Evolutionary conservation across 2,329 filamentous ascomycete species (phyloP).

Genomic region (Aspergillus sp.): DNA sequence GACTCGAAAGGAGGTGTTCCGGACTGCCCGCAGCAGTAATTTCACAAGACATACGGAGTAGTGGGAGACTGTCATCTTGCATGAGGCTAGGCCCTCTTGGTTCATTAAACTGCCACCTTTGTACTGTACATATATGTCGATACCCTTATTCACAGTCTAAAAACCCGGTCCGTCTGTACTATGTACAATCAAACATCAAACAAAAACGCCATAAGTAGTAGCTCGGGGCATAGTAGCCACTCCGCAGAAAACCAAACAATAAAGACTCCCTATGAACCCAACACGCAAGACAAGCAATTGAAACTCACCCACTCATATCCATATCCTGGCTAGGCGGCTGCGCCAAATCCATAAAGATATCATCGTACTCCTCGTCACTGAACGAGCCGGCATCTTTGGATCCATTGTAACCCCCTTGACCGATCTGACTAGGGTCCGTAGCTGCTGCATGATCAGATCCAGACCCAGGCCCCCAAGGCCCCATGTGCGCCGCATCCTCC

Average conservation of each 20-base stretch:
- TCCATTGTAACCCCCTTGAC: not conserved
- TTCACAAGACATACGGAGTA: not conserved
- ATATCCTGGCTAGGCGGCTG: conserved; percentile 38
- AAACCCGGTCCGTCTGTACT: not conserved
- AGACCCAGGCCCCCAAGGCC: conserved; percentile 11
- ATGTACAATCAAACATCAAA: not conserved
- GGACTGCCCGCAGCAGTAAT: conserved; percentile 63
- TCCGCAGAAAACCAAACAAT: not conserved
- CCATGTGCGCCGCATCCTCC: conserved; percentile 34
- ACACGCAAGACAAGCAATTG: no score
- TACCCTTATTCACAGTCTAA: not conserved
- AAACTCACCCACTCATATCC: conserved; percentile 29
- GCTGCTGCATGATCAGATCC: conserved; percentile 1
- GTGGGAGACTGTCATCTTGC: conserved; percentile 2
- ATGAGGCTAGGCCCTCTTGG: conserved; percentile 3
- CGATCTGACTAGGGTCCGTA: not conserved
- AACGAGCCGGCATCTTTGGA: conserved; percentile 19
- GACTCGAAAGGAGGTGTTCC: conserved; percentile 71
- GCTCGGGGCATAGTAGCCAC: not conserved
- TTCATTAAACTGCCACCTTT: conserved; percentile 17
- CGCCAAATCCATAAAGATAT: conserved; percentile 64
- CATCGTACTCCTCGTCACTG: conserved; percentile 61
- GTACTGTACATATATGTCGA: conserved; percentile 25
- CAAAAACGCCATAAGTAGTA: not conserved
- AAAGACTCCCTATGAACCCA: not conserved